Evolutionary conservation across 31 red algal genomes (phyloP).

Genomic region (Asparagopsis taxiformis): DNA sequence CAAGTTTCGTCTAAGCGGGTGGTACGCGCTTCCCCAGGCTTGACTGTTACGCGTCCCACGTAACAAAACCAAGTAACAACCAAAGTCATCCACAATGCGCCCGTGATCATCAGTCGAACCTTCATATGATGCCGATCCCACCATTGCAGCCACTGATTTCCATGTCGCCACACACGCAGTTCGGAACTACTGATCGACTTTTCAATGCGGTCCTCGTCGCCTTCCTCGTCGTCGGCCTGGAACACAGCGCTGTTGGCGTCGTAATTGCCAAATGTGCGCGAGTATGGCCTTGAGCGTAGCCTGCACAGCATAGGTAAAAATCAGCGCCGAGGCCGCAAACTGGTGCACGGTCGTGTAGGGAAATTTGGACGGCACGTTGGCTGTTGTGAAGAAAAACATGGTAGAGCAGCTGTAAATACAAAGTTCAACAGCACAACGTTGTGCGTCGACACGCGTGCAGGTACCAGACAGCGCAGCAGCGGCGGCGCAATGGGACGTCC

Average conservation of each 20-base stretch:
- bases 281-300: slow-evolving; percentile 3
- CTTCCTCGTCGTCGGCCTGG: slow-evolving; percentile 8
- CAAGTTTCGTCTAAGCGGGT: neutral
- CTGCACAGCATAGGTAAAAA: slow-evolving; percentile 43
- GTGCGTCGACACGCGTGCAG: slow-evolving; percentile 6
- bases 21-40: neutral
- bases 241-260: neutral
- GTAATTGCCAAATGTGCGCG: slow-evolving; percentile 20
- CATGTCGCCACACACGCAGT: neutral
- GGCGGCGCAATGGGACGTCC: neutral
- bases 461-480: neutral
- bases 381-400: slow-evolving; percentile 32
- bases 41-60: slow-evolving; percentile 1
- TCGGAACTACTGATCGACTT: neutral
- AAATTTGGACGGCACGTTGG: slow-evolving; percentile 35
- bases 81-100: slow-evolving; percentile 14
- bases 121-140: slow-evolving; percentile 31
- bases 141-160: neutral
- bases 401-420: slow-evolving; percentile 3
- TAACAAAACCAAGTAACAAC: slow-evolving; percentile 26
- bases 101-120: slow-evolving; percentile 15
- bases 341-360: slow-evolving; percentile 47
- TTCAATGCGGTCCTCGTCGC: neutral
- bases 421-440: slow-evolving; percentile 6
- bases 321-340: slow-evolving; percentile 39